A percentile compares a stretch with the other conserved stretches of the same genome.
phyloP scores from a whole-genome alignment of 2,329 filamentous ascomycete species.

The Zelopaecilomyces penicillatus region DNA sequence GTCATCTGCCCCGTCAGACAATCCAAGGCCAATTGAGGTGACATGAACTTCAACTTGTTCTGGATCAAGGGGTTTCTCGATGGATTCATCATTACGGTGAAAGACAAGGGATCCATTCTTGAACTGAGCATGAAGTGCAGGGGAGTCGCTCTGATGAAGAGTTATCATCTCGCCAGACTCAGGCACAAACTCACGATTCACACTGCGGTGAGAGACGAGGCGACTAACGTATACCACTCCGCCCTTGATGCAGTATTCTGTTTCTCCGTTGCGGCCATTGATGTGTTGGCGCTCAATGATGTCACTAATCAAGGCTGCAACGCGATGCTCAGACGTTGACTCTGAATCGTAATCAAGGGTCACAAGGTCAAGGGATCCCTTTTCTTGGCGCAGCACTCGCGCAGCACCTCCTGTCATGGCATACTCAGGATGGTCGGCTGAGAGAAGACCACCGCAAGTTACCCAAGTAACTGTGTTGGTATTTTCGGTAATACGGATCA shows the following conservation, averaged over 20 bases:
- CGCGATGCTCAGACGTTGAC: slow-evolving; percentile 4
- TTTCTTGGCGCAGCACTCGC: slow-evolving; percentile 16
- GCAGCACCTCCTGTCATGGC: slow-evolving; percentile 19
- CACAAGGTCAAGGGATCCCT: slow-evolving; percentile 17
- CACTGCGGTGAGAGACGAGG: slow-evolving; percentile 6
- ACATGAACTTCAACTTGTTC: too few relatives aligned
- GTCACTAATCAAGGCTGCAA: slow-evolving; percentile 10
- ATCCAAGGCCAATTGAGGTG: too few relatives aligned
- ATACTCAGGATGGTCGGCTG: slow-evolving; percentile 16
- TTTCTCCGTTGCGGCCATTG: slow-evolving; percentile 11
- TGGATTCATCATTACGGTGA: too few relatives aligned
- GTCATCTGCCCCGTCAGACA: too few relatives aligned
- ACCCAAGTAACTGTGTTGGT: slow-evolving; percentile 20
- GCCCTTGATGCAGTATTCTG: slow-evolving; percentile 14
- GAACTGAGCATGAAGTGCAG: too few relatives aligned
- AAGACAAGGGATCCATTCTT: too few relatives aligned
- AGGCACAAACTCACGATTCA: too few relatives aligned
- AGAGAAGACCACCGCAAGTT: slow-evolving; percentile 15
- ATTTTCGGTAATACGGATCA: slow-evolving; percentile 15
- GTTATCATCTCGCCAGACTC: too few relatives aligned
- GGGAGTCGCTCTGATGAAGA: too few relatives aligned
- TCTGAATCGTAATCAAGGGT: slow-evolving; percentile 16
- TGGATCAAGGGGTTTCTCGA: too few relatives aligned
- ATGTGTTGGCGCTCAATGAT: slow-evolving; percentile 9
- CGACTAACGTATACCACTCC: slow-evolving; percentile 18